Evolutionary conservation across 2,329 filamentous ascomycete genomes (phyloP), one percentile per base, ranked within the genome.

Genomic region (Cyanodermella asteris): DNA sequence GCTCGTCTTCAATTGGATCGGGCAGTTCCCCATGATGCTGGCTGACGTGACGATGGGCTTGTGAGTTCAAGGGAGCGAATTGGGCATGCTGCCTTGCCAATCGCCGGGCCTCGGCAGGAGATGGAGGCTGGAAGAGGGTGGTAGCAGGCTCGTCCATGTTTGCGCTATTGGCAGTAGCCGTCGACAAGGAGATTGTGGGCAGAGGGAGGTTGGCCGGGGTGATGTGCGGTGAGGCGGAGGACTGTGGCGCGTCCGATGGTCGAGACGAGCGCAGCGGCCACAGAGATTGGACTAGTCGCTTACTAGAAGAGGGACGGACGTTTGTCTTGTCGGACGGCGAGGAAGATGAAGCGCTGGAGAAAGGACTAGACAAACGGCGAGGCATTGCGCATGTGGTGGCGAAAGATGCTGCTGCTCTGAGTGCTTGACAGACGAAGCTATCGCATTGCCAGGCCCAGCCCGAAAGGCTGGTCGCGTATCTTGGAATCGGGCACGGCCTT

Each of bases 101-200:
- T 33, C 66, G 66, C 32, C 72, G 70, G 23, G 72, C 64, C 51
- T 94, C 82, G 43, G 74, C 74, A n/a, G 71, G 72, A 6, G 78
- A 76, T 29, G 77, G 76, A 16, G 87, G 81, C 42, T 84, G 69
- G 51, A 91, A 93, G 25, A 94, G 67, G 6, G 70, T 91, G 24
- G 75, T 75, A 9, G 73, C 59, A 24, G 72, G 59, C 38, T 74
- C 64, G 38, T 91, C 74, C 46, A 67, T 65, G 39, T 64, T 72
- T 45, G 69, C 64, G 50, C 59, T 87, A 38, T 77, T 75, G 34
- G 68, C 73, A 16, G 70, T 76, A 24, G 78, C 78, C 20, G 80
- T 81, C 8, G 84, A 91, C 29, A 94, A 62, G 20, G 80, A 91
- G 42, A 94, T 93, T 27, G 74, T 84, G 19, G 84, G 84, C 39